These are phyloP conservation scores for Fusarium praegraminearum DNA, from an alignment of 2,329 filamentous ascomycete species.

Conservation along the genomic window DNA sequence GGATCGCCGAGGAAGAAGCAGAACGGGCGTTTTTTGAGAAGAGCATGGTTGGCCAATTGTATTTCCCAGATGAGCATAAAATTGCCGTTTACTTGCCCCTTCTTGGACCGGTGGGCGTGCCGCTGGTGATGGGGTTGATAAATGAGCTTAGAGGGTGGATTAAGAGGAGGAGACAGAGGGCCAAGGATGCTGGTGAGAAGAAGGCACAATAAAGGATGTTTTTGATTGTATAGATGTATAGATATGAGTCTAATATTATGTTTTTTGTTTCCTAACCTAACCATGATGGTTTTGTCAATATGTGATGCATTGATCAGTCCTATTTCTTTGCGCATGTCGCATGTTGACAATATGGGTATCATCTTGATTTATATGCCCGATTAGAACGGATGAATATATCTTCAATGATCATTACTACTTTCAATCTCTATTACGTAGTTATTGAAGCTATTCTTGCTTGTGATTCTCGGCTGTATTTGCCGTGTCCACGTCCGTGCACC, in stretches of 20 bases:
- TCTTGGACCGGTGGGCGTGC: slow-evolving; percentile 90
- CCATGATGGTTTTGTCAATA: fast-evolving
- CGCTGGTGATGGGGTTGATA: slow-evolving; percentile 83
- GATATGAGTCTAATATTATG: slow-evolving; percentile 28
- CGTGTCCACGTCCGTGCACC: slow-evolving; percentile 28
- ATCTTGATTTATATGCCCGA: background rate
- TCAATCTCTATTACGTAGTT: slow-evolving; percentile 8
- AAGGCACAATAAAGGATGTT: slow-evolving; percentile 50
- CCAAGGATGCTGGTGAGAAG: slow-evolving; percentile 55
- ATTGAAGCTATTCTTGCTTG: slow-evolving; percentile 13
- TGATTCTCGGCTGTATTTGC: slow-evolving; percentile 25
- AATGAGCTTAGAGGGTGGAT: slow-evolving; percentile 80
- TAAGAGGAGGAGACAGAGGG: slow-evolving; percentile 60
- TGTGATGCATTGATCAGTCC: background rate
- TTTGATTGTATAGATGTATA: slow-evolving; percentile 24
- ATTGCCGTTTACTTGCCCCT: slow-evolving; percentile 95
- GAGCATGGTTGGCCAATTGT: slow-evolving; percentile 98
- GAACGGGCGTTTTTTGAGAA: slow-evolving; percentile 98
- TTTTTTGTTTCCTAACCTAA: background rate
- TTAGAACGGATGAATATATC: background rate
- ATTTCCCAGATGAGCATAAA: slow-evolving; percentile 99
- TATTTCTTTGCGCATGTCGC: background rate
- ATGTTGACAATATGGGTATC: background rate
- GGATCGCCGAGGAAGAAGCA: slow-evolving; percentile 86
- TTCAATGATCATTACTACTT: background rate